These are phyloP conservation scores for Novymonas esmeraldas DNA, from an alignment of 208 protist genomes.

Conservation along the genomic window DNA sequence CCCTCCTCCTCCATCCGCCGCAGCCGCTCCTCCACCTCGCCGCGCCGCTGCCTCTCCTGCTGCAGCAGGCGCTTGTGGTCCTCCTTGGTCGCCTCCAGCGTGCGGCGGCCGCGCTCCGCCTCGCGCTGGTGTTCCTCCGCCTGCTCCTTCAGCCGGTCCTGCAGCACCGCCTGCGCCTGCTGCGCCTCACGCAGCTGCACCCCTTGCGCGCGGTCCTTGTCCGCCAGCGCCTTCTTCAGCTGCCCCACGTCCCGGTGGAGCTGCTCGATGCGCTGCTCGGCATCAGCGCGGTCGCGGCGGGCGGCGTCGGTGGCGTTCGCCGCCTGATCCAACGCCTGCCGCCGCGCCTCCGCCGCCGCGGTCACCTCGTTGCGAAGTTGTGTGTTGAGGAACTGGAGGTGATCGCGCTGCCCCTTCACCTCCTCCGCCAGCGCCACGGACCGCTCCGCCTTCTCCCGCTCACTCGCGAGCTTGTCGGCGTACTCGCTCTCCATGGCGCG, in stretches of 20 bases:
- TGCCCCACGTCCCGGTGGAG: conserved; percentile 35
- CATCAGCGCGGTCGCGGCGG: conserved; percentile 19
- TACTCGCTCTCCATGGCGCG: conserved; percentile 33
- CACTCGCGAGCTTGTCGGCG: conserved; percentile 28
- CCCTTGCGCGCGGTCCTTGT: conserved; percentile 36
- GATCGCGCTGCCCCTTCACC: conserved; percentile 47
- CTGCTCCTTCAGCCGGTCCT: conserved; percentile 36
- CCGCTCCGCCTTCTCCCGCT: conserved; percentile 38
- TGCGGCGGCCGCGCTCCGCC: conserved; percentile 25
- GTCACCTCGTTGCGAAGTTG: conserved; percentile 45
- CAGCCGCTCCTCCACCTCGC: conserved; percentile 32
- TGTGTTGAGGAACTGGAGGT: conserved; percentile 49
- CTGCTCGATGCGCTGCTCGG: conserved; percentile 19
- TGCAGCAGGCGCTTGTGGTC: conserved; percentile 31
- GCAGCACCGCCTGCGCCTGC: conserved; percentile 33
- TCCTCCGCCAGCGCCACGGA: conserved; percentile 35
- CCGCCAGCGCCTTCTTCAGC: conserved; percentile 28
- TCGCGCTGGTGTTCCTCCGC: conserved; percentile 36
- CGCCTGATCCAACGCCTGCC: conserved; percentile 31
- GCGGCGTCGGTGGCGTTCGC: conserved; percentile 12
- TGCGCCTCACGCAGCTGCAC: conserved; percentile 42
- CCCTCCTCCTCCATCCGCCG: conserved; percentile 18
- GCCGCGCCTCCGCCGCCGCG: conserved; percentile 24
- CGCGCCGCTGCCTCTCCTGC: conserved; percentile 32
- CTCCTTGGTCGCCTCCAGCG: conserved; percentile 29